Conservation (phyloP, 352 stramenopile species). For the Globisporangium iwayamae region DNA sequence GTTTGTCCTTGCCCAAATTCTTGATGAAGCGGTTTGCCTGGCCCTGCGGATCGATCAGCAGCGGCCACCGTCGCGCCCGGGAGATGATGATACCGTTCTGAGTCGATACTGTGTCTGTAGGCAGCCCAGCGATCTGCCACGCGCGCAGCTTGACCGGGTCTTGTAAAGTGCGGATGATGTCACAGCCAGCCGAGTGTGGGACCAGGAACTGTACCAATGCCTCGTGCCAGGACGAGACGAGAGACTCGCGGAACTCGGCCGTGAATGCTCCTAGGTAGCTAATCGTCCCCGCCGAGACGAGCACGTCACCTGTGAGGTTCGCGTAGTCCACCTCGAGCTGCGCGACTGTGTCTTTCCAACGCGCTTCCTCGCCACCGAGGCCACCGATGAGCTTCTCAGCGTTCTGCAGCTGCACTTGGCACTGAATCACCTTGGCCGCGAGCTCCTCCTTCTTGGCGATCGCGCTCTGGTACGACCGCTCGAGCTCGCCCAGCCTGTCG, state of each 20-base stretch:
- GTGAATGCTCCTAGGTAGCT: constrained; percentile 88
- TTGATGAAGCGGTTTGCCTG: constrained; percentile 93
- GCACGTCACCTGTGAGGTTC: constrained; percentile 81
- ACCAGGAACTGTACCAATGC: constrained; percentile 56
- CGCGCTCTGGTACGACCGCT: constrained; percentile 80
- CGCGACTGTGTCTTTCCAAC: constrained; percentile 81
- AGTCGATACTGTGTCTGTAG: constrained; percentile 88
- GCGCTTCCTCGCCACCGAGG: constrained; percentile 77
- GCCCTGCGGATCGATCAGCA: constrained; percentile 91
- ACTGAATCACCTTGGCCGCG: constrained; percentile 84
- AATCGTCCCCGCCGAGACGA: constrained; percentile 84
- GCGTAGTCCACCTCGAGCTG: constrained; percentile 73
- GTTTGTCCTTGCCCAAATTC: constrained; percentile 83
- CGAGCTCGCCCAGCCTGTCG: constrained; percentile 78
- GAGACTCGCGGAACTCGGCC: constrained; percentile 72
- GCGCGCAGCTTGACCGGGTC: constrained; percentile 86
- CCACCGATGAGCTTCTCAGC: constrained; percentile 83
- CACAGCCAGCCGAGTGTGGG: constrained; percentile 78
- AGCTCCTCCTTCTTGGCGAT: constrained; percentile 91
- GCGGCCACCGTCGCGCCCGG: constrained; percentile 73
- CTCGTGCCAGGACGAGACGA: constrained; percentile 65
- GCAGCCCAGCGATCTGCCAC: constrained; percentile 87
- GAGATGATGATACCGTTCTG: constrained; percentile 94
- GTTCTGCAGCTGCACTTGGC: constrained; percentile 87
- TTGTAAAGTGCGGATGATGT: constrained; percentile 82